phyloP scores from a whole-genome alignment of 495 filamentous ascomycete genomes.

The Cryomyces minteri region DNA sequence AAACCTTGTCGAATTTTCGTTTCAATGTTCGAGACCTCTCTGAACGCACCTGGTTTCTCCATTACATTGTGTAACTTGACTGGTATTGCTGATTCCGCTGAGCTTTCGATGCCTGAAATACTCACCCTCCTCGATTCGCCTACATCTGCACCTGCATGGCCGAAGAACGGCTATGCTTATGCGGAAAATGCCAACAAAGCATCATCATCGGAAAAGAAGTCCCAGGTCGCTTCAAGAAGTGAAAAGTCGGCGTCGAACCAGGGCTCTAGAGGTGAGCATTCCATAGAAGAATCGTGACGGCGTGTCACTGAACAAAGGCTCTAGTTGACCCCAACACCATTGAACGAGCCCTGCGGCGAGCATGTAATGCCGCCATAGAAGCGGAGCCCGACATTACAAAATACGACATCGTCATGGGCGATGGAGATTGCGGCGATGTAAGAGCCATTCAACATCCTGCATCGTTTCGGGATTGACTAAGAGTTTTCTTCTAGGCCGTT shows the following conservation, averaged over 20 bases:
- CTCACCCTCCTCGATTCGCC: slow-evolving; percentile 31
- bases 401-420: slow-evolving; percentile 46
- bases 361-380: slow-evolving; percentile 29
- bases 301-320: neutral
- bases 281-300: neutral
- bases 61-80: slow-evolving; percentile 36
- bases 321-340: slow-evolving; percentile 23
- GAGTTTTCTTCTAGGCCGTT: slow-evolving; percentile 19
- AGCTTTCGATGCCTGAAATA: slow-evolving; percentile 27
- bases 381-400: slow-evolving; percentile 40
- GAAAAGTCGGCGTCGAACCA: neutral
- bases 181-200: neutral
- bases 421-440: slow-evolving; percentile 48
- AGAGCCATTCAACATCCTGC: too few relatives aligned
- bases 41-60: slow-evolving; percentile 44
- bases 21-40: slow-evolving; percentile 37
- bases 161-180: slow-evolving; percentile 15
- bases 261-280: slow-evolving; percentile 1
- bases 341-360: slow-evolving; percentile 30
- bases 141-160: slow-evolving; percentile 34
- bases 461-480: too few relatives aligned
- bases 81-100: slow-evolving; percentile 25
- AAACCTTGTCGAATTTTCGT: slow-evolving; percentile 19
- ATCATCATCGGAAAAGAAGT: neutral
- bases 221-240: too few relatives aligned